Evolutionary conservation across 208 protist genomes (phyloP).

Genomic region (Leishmania major): DNA sequence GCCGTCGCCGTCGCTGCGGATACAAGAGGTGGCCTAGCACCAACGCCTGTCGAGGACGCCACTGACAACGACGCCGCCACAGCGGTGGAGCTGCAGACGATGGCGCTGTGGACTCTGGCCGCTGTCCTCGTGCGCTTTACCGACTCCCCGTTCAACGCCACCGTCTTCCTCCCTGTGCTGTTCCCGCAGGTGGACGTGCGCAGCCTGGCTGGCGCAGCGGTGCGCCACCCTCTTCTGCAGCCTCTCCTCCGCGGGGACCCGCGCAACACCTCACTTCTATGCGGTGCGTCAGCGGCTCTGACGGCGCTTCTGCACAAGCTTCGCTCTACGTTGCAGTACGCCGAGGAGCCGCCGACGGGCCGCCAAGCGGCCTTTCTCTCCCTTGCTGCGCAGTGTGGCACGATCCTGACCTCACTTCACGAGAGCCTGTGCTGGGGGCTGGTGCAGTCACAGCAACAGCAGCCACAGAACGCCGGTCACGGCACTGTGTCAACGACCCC

Average conservation of each 20-base stretch:
- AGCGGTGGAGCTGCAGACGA: conserved; percentile 40
- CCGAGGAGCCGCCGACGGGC: conserved; percentile 65
- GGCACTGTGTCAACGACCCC: background rate
- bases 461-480: background rate
- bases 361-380: conserved; percentile 74
- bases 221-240: conserved; percentile 67
- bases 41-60: background rate
- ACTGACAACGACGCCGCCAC: background rate
- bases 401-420: conserved; percentile 54
- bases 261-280: conserved; percentile 26
- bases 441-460: background rate
- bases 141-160: conserved; percentile 53
- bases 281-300: conserved; percentile 43
- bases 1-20: background rate
- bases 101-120: conserved; percentile 46
- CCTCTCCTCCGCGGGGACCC: conserved; percentile 55
- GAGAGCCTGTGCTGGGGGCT: conserved; percentile 61
- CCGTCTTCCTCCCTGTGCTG: conserved; percentile 56
- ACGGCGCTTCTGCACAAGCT: conserved; percentile 55
- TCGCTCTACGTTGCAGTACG: conserved; percentile 67
- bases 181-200: conserved; percentile 74
- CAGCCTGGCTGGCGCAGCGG: conserved; percentile 14
- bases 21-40: background rate
- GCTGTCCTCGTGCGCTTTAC: conserved; percentile 63
- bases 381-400: conserved; percentile 64